phyloP scores from a whole-genome alignment of 441 rosid species.

The Sinapis alba region DNA sequence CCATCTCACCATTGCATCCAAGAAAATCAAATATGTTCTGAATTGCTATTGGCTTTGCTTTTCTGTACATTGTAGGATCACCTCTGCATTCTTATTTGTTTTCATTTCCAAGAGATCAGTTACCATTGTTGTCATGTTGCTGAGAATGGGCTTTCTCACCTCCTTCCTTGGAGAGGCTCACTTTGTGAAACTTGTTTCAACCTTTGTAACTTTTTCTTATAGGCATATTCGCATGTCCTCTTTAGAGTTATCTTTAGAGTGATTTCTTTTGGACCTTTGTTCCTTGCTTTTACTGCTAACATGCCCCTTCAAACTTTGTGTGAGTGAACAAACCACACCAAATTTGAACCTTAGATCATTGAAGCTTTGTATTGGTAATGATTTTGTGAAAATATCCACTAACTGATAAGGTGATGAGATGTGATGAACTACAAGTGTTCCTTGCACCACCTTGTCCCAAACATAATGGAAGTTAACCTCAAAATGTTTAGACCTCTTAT shows the following conservation, averaged over 20 bases:
- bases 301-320: background rate
- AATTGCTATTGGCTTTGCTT: background rate
- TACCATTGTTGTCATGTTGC: background rate
- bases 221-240: background rate
- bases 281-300: background rate
- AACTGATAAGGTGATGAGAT: background rate
- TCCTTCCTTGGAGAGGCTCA: background rate
- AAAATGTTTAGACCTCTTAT: background rate
- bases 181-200: background rate
- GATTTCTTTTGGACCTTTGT: background rate
- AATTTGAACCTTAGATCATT: background rate
- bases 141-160: background rate
- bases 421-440: background rate
- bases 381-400: background rate
- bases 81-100: background rate
- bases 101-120: background rate
- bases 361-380: background rate
- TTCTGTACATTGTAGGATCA: background rate
- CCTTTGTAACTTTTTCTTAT: background rate
- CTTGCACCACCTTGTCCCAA: background rate
- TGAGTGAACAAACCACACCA: background rate
- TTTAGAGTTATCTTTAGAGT: background rate
- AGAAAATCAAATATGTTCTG: background rate
- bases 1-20: background rate
- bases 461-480: background rate